Evolutionary conservation across 1,284 basidiomycete genomes (phyloP).

Genomic region (Salmacisia buchloeana): DNA sequence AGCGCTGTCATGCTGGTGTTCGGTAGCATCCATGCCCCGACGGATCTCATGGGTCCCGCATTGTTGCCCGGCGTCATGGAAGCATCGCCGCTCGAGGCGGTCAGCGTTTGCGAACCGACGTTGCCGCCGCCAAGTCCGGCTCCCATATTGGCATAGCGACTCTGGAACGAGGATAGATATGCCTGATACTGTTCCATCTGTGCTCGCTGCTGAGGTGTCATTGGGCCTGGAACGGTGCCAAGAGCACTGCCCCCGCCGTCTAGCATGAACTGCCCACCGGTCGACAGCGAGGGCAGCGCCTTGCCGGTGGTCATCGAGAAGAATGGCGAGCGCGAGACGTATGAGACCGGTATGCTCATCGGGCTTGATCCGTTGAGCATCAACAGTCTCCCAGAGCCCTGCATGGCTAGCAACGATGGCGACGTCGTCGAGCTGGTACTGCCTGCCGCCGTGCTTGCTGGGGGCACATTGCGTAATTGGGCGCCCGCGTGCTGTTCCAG

Average conservation of each 20-base stretch:
- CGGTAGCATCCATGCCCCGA: neutral
- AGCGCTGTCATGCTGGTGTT: neutral
- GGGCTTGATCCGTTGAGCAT: slow-evolving; percentile 3
- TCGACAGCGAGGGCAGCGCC: neutral
- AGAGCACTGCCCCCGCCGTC: neutral
- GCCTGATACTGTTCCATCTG: slow-evolving; percentile 5
- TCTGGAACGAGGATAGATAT: slow-evolving; percentile 6
- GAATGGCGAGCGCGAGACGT: neutral
- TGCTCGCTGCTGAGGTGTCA: slow-evolving; percentile 1
- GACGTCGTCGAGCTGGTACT: neutral
- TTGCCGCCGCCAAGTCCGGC: neutral
- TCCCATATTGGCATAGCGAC: slow-evolving; percentile 2
- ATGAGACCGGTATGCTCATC: neutral
- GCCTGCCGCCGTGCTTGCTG: neutral
- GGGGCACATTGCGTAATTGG: neutral
- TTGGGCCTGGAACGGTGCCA: neutral
- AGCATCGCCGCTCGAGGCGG: too few relatives aligned
- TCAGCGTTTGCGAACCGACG: too few relatives aligned
- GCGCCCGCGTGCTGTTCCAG: neutral
- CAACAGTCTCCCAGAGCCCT: neutral
- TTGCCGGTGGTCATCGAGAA: neutral
- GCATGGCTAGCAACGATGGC: neutral
- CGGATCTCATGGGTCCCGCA: neutral
- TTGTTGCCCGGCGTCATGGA: too few relatives aligned
- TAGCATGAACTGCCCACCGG: neutral